Evolutionary conservation across 2,329 filamentous ascomycete species (phyloP).

Genomic region (Cladophialophora exuberans): DNA sequence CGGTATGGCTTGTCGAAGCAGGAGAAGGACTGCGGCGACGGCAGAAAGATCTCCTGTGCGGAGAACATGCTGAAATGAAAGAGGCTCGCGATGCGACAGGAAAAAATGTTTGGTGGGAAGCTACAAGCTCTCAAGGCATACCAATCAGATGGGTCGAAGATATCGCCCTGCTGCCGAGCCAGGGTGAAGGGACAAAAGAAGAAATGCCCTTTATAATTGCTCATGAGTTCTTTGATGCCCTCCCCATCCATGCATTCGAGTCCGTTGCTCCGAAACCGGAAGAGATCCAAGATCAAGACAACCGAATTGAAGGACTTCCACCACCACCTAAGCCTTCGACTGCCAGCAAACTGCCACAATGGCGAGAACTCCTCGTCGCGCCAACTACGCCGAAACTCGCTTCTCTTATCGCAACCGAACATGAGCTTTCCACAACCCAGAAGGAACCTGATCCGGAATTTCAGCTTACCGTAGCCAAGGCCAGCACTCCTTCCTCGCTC

Average conservation of each 20-base stretch:
- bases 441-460: constrained; percentile 73
- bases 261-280: constrained; percentile 61
- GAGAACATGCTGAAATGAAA: constrained; percentile 69
- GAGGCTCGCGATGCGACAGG: constrained; percentile 47
- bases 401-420: constrained; percentile 51
- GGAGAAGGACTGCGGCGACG: constrained; percentile 74
- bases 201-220: constrained; percentile 91
- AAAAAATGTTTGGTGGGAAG: constrained; percentile 64
- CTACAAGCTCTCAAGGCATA: constrained; percentile 73
- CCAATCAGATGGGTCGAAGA: constrained; percentile 81
- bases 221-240: constrained; percentile 97
- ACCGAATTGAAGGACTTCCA: constrained; percentile 51
- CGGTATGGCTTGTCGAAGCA: constrained; percentile 95
- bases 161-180: constrained; percentile 76
- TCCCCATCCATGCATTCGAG: constrained; percentile 95
- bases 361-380: constrained; percentile 81
- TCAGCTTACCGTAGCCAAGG: constrained; percentile 75
- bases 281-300: constrained; percentile 39
- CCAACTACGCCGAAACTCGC: constrained; percentile 63
- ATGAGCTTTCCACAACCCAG: constrained; percentile 37
- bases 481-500: constrained; percentile 77
- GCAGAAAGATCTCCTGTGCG: constrained; percentile 83
- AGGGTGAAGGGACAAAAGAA: constrained; percentile 58
- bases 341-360: constrained; percentile 60
- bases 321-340: constrained; percentile 42